These are phyloP conservation scores for Drosera spatulata DNA, from an alignment of 179 eudicot species.

Conservation along the genomic window DNA sequence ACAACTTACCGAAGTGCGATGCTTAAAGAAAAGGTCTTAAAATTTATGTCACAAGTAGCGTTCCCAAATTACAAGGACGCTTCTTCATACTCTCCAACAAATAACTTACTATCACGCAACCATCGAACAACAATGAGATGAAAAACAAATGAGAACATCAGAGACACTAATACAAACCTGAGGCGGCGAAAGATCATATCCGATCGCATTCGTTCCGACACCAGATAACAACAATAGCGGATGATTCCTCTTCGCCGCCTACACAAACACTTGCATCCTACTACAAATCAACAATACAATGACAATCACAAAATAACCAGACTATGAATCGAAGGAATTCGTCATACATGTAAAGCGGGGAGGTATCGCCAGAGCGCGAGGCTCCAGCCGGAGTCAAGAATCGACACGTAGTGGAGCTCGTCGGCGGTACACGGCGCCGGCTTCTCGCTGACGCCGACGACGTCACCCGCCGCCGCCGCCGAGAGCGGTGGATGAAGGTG, in stretches of 20 bases:
- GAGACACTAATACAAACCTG: background rate
- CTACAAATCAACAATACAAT: background rate
- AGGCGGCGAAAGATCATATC: slow-evolving; percentile 18
- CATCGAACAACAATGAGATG: no score
- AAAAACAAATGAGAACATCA: no score
- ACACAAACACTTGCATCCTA: slow-evolving; percentile 3
- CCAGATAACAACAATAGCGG: slow-evolving; percentile 15
- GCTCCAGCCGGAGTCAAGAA: slow-evolving; percentile 43
- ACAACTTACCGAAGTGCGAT: no score
- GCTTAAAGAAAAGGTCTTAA: no score
- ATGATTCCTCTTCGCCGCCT: slow-evolving; percentile 10
- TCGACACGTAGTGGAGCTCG: slow-evolving; percentile 79
- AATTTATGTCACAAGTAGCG: no score
- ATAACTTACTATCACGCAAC: no score
- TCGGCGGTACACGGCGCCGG: slow-evolving; percentile 75
- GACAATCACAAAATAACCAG: background rate
- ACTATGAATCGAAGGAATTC: no score
- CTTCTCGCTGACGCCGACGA: slow-evolving; percentile 17
- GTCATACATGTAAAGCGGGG: no score
- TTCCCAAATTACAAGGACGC: no score
- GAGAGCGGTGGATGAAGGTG: background rate
- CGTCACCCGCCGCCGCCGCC: background rate
- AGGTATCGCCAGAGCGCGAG: slow-evolving; percentile 76
- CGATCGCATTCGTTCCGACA: slow-evolving; percentile 16
- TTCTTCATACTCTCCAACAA: no score